Base-by-base conservation (phyloP, 305 asterid genomes). In the Fraxinus floribunda region DNA sequence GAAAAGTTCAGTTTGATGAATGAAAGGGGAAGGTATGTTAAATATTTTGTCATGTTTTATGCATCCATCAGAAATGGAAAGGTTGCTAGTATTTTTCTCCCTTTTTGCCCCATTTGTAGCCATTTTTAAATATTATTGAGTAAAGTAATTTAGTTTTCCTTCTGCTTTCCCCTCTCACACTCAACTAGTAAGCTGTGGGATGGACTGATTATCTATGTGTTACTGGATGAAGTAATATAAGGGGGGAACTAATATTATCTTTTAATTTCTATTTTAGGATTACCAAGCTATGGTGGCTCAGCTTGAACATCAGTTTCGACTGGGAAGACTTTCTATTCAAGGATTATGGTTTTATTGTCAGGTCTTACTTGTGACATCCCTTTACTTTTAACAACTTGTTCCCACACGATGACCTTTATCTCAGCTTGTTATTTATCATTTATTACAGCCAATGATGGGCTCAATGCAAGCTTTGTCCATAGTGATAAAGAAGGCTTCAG, bases 311-410 rank as follows among this genome's bases (percentile, higher is more conserved):
- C 99, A 96, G 83, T 96, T 96, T 92, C 97, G 95, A 78, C 79
- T 94, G 80, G 93, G 98, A 85, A 93, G 90, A 89, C 97, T 96
- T 85, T 96, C 98, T 74, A 89, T 94, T 81, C 99, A 94, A 89
- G 99, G 99, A 85, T 89, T 96, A 78, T 96, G 99, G 99, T 96
- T 96, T 85, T 96, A 94, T 85, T 96, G 99, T 90, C 99, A 96
- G 98, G 99, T 96, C 85, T 84, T 83, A 72, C 85, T 55, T 22
- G 83, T 70, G 38, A 87, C 80, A 46, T 78, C 80, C 85, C 44
- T 82, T 73, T 74, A 38, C 72, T 80, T 83, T 68, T 30, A 70
- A 35, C 78, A 60, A 11, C 46, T 60, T 49, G 79, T 78, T 75
- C 75, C 41, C 70, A 74, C 34, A 26, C 78, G 75, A 52, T 74